Base-by-base conservation (phyloP, 2,329 filamentous ascomycete genomes). In the Neonectria magnoliae region DNA sequence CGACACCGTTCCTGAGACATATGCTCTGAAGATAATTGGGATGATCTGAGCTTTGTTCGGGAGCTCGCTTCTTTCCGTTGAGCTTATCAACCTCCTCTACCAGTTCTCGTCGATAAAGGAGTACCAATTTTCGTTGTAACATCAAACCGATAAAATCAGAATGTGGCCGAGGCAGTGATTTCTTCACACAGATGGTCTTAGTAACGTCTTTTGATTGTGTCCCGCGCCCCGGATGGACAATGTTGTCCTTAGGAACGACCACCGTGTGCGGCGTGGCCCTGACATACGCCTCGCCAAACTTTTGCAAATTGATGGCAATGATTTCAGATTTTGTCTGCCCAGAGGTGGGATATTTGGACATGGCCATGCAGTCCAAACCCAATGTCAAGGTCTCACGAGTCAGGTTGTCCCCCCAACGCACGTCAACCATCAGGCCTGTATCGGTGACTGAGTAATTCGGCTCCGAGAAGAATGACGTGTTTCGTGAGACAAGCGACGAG, bases 101-200 rank as follows among this genome's bases (percentile, higher is more conserved):
- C 9, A 60, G 11, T 36, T 47, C 41, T 14, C 29, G 27, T 5
- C 48, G 50, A 47, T 60, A 60, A 22, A 60, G 10, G 3, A 60
- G 27, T 2, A 54, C 31, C 9, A 60, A 16, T 14, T 54, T 54
- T 5, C 57, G 48, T 25, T 54, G 48, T 5, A 48, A 22, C 57
- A 60, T 60, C 57, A 52, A n/a, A 13, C 38, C 41, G 9, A 60
- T 60, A 25, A 60, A 60, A 11, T 53, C 36, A 1, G 57, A 60
- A 38, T 60, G 48, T 14, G 57, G 38, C 10, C 29, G 48, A 7
- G 38, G 18, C 38, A 60, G 18, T 14, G 48, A 53, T 41, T 31
- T 45, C 27, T 54, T 45, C n/a, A 60, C 25, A 5, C 18, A 48
- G 29, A 60, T 45, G 14, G 48, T 25, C 20, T 22, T n/a, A 9